Evolutionary conservation across 2,329 filamentous ascomycete genomes (phyloP).

Genomic region (Onygena corvina): DNA sequence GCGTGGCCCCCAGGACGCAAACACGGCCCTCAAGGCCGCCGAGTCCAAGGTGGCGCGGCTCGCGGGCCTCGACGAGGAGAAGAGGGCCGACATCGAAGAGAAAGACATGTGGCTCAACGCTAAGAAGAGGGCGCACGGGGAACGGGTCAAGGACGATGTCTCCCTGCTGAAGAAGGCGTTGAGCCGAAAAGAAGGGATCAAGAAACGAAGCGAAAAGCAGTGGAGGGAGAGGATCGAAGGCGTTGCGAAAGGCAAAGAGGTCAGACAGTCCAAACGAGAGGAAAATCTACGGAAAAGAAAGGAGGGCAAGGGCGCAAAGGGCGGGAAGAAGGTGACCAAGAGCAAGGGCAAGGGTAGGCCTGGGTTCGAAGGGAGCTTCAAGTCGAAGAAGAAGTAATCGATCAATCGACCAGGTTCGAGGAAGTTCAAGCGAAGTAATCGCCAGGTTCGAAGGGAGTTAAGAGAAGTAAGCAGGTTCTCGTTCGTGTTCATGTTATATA

Average conservation of each 20-base stretch:
- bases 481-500: background rate
- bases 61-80: constrained; percentile 60
- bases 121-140: constrained; percentile 75
- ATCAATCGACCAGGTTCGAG: background rate
- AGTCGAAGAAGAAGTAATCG: constrained; percentile 37
- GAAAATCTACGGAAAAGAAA: constrained; percentile 62
- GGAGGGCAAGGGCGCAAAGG: constrained; percentile 57
- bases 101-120: constrained; percentile 93
- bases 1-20: constrained; percentile 73
- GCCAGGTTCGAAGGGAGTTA: too few relatives aligned
- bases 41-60: constrained; percentile 78
- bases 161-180: constrained; percentile 82
- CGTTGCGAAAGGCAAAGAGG: constrained; percentile 62
- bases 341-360: constrained; percentile 46
- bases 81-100: constrained; percentile 75
- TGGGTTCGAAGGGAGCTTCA: constrained; percentile 63
- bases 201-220: constrained; percentile 83
- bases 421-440: background rate
- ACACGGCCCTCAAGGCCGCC: constrained; percentile 71
- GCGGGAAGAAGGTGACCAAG: constrained; percentile 35
- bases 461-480: background rate
- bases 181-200: constrained; percentile 79
- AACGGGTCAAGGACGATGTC: constrained; percentile 78
- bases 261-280: constrained; percentile 70
- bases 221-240: constrained; percentile 65